Evolutionary conservation across 2,329 filamentous ascomycete genomes (phyloP).

Genomic region (Neonectria punicea): DNA sequence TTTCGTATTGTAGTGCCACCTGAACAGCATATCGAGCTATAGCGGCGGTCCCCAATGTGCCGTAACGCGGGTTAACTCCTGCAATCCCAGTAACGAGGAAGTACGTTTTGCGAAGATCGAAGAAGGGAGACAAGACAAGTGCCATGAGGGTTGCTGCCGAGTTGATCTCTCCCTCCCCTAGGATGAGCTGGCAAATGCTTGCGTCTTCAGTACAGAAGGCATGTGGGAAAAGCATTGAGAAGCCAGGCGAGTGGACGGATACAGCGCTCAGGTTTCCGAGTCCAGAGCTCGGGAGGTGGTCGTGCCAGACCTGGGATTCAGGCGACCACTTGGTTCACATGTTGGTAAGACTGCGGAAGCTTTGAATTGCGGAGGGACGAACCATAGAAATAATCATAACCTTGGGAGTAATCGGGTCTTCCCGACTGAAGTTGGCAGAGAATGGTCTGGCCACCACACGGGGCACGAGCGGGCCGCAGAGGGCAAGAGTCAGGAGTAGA

Average conservation of each 20-base stretch:
- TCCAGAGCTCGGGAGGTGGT: constrained; percentile 56
- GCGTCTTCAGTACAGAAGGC: constrained; percentile 71
- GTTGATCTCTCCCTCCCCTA: constrained; percentile 79
- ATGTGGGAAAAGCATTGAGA: constrained; percentile 73
- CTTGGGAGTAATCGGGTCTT: constrained; percentile 60
- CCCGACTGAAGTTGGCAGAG: background rate
- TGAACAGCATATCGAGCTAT: constrained; percentile 78
- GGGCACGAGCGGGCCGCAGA: constrained; percentile 7
- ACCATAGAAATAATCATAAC: constrained; percentile 73
- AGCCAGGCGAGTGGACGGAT: constrained; percentile 68
- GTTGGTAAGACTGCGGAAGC: constrained; percentile 11
- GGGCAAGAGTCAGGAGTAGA: constrained; percentile 17
- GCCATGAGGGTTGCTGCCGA: constrained; percentile 74
- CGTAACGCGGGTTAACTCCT: constrained; percentile 76
- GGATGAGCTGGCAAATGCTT: constrained; percentile 74
- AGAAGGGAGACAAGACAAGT: constrained; percentile 68
- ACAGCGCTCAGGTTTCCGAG: constrained; percentile 66
- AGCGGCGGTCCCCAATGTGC: constrained; percentile 73
- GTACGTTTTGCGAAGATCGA: constrained; percentile 75
- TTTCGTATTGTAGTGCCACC: constrained; percentile 80
- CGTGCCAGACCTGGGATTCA: constrained; percentile 71
- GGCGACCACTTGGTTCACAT: constrained; percentile 64
- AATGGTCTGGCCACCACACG: constrained; percentile 8
- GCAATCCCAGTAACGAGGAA: constrained; percentile 79
- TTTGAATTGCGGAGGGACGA: constrained; percentile 31